These are phyloP conservation scores for Monilinia fructigena DNA, from an alignment of 2,329 filamentous ascomycete genomes.

Conservation along the genomic window DNA sequence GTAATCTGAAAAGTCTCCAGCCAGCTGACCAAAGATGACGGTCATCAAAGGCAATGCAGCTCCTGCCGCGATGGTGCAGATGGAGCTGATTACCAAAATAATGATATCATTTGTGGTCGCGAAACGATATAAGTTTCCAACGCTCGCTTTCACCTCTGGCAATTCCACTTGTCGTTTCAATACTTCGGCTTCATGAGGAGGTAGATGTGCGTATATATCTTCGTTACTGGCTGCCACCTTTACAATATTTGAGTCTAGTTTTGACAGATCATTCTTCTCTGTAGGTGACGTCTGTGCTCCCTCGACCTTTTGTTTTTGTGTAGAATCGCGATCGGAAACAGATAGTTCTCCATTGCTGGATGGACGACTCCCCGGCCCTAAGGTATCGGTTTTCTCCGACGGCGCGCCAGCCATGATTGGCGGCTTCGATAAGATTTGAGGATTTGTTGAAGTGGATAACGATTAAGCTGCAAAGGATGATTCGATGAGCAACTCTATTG, in stretches of 20 bases:
- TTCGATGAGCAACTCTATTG: no score
- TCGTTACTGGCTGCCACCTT: constrained; percentile 42
- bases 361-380: constrained; percentile 24
- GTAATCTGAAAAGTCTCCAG: constrained; percentile 63
- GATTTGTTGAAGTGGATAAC: background rate
- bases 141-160: constrained; percentile 62
- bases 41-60: constrained; percentile 56
- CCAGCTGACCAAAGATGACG: constrained; percentile 74
- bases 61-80: constrained; percentile 58
- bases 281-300: constrained; percentile 54
- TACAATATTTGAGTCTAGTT: constrained; percentile 39
- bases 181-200: constrained; percentile 63
- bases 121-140: constrained; percentile 58
- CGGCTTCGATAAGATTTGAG: constrained; percentile 21
- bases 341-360: constrained; percentile 31
- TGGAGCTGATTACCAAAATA: constrained; percentile 50
- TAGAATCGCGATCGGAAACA: constrained; percentile 29
- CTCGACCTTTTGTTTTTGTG: constrained; percentile 31
- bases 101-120: constrained; percentile 52
- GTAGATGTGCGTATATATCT: constrained; percentile 61
- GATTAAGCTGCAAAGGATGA: background rate
- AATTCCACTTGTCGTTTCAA: constrained; percentile 67
- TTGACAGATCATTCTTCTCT: constrained; percentile 57
- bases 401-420: constrained; percentile 37
- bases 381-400: constrained; percentile 35